These are phyloP conservation scores for Coemansia sp. DNA, from an alignment of 192 early-diverging fungal species.

Conservation along the genomic window DNA sequence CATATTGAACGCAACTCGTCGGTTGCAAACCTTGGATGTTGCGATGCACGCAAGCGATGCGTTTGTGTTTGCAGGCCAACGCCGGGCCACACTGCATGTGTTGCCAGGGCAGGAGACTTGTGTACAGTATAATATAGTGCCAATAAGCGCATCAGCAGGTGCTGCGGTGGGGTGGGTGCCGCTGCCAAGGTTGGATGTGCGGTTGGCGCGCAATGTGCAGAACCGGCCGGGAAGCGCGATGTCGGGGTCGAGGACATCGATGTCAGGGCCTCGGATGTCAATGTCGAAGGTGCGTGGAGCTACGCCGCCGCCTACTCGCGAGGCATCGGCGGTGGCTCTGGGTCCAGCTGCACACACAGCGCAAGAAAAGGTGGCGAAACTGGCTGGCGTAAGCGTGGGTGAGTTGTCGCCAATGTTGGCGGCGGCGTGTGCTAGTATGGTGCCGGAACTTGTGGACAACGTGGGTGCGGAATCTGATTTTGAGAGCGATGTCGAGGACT, in stretches of 20 bases:
- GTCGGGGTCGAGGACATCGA: background rate
- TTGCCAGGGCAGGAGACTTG: constrained; percentile 24
- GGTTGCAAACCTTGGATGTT: constrained; percentile 18
- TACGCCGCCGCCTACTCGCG: constrained; percentile 35
- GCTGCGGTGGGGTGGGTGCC: constrained; percentile 29
- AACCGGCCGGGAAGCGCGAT: background rate
- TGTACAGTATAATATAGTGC: constrained; percentile 33
- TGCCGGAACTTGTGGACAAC: constrained; percentile 8
- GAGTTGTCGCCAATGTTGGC: constrained; percentile 22
- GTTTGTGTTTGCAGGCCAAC: constrained; percentile 48
- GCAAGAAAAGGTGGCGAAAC: background rate
- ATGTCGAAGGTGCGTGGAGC: background rate
- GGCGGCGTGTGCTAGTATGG: constrained; percentile 9
- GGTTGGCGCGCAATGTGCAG: constrained; percentile 7
- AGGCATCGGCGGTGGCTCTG: constrained; percentile 12
- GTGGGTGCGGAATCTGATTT: constrained; percentile 33
- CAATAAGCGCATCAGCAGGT: background rate
- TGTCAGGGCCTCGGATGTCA: background rate
- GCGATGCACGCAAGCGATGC: constrained; percentile 39
- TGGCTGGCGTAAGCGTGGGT: background rate
- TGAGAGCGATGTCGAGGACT: constrained; percentile 14
- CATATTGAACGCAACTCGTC: constrained; percentile 29
- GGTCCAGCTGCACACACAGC: background rate
- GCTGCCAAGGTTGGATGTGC: constrained; percentile 40
- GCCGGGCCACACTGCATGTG: constrained; percentile 18